phyloP scores from a whole-genome alignment of 2,329 filamentous ascomycete species.

The Fusarium tupiense region DNA sequence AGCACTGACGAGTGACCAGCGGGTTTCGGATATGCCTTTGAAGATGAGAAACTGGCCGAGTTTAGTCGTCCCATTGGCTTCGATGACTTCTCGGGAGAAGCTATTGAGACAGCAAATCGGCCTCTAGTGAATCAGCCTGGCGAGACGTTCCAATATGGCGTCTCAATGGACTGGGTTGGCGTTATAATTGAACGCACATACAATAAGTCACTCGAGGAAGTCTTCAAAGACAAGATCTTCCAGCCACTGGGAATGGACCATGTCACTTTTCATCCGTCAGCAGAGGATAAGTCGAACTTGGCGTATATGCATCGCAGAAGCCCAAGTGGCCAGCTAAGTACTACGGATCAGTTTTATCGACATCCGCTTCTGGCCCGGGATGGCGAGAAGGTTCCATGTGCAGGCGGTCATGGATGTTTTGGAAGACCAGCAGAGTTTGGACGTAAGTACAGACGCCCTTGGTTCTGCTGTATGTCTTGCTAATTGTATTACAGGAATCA shows the following conservation, averaged over 20 bases:
- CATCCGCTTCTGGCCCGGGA: neutral
- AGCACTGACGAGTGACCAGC: neutral
- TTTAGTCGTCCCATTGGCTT: neutral
- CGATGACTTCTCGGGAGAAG: neutral
- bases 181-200: neutral
- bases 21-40: neutral
- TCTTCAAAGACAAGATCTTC: neutral
- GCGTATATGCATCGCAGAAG: neutral
- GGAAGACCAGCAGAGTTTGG: neutral
- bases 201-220: neutral
- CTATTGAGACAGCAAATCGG: neutral
- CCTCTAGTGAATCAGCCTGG: neutral
- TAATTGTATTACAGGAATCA: rapidly evolving
- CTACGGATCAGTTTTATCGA: neutral
- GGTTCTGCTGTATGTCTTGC: rapidly evolving
- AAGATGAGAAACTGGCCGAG: neutral
- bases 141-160: neutral
- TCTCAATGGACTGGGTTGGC: neutral
- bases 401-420: neutral
- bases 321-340: neutral
- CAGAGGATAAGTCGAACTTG: neutral
- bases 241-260: rapidly evolving
- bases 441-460: rapidly evolving
- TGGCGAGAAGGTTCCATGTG: neutral
- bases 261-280: neutral